phyloP scores from a whole-genome alignment of 805 yeast genomes.

The Ogataea polymorpha region DNA sequence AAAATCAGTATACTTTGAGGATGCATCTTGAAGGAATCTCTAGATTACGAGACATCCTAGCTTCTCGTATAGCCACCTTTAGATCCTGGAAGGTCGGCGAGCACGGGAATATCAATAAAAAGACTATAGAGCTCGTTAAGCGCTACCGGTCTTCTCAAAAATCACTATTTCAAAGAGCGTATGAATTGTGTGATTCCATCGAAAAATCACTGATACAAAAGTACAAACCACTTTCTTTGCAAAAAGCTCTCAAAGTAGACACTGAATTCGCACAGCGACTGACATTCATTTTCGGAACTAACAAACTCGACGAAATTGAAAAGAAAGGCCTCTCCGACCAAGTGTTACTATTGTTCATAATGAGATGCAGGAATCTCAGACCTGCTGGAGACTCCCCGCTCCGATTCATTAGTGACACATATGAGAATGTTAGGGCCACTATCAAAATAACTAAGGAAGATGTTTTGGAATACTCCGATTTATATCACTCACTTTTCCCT shows the following conservation, averaged over 20 bases:
- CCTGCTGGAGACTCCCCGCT: slow-evolving; percentile 40
- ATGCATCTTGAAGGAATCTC: slow-evolving; percentile 60
- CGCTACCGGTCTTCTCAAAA: slow-evolving; percentile 50
- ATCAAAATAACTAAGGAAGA: slow-evolving; percentile 45
- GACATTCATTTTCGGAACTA: slow-evolving; percentile 53
- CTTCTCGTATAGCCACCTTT: slow-evolving; percentile 44
- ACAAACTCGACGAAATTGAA: slow-evolving; percentile 49
- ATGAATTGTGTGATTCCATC: slow-evolving; percentile 41
- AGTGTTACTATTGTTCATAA: slow-evolving; percentile 58
- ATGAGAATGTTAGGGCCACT: slow-evolving; percentile 31
- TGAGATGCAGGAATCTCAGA: slow-evolving; percentile 50
- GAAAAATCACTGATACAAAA: slow-evolving; percentile 46
- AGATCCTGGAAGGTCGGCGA: slow-evolving; percentile 31
- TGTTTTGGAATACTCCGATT: slow-evolving; percentile 48
- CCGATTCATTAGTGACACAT: slow-evolving; percentile 41
- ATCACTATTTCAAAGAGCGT: slow-evolving; percentile 40
- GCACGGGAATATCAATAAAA: slow-evolving; percentile 18
- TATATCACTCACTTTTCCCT: slow-evolving; percentile 44
- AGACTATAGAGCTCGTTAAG: slow-evolving; percentile 35
- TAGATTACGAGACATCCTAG: slow-evolving; percentile 49
- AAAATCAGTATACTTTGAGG: slow-evolving; percentile 41
- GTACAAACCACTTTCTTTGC: slow-evolving; percentile 54
- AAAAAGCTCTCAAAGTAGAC: slow-evolving; percentile 43
- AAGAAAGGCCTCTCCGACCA: slow-evolving; percentile 52
- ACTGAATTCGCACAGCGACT: slow-evolving; percentile 40